Evolutionary conservation across 441 rosid species (phyloP).

Genomic region (Hypseocharis bilobata): DNA sequence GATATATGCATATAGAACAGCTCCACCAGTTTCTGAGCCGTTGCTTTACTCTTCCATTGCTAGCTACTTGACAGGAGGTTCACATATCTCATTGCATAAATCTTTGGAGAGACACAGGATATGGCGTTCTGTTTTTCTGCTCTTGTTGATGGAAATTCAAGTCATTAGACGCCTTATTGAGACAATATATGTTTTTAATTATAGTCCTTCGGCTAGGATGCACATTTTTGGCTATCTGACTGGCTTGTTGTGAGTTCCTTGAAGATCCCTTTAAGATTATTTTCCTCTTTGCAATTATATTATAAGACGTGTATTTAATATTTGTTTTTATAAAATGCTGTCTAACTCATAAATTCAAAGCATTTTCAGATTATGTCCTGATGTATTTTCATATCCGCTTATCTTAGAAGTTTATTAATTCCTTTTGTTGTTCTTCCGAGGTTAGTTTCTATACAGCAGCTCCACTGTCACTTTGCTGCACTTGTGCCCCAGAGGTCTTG

Average conservation of each 20-base stretch:
- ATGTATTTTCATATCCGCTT: not conserved
- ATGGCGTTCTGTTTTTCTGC: constrained; percentile 51
- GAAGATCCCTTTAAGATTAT: not conserved
- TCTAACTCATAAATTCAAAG: not conserved
- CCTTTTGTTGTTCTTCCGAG: constrained; percentile 8
- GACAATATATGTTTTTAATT: constrained; percentile 43
- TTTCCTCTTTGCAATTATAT: not conserved
- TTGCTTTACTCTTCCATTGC: constrained; percentile 30
- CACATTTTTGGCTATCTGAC: constrained; percentile 53
- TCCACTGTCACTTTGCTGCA: constrained; percentile 55
- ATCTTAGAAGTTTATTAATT: constrained; percentile 5
- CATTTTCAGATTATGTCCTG: not conserved
- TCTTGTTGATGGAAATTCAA: constrained; percentile 58
- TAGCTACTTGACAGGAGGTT: constrained; percentile 43
- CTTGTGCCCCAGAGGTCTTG: constrained; percentile 34
- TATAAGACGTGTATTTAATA: not conserved
- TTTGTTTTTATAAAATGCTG: not conserved
- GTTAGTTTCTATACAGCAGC: constrained; percentile 48
- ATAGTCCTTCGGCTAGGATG: constrained; percentile 62
- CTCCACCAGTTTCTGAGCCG: constrained; percentile 32
- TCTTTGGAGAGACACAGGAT: constrained; percentile 31
- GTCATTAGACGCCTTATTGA: constrained; percentile 58
- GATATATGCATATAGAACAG: constrained; percentile 41
- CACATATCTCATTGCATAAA: constrained; percentile 34
- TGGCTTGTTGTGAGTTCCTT: constrained; percentile 56